Conservation (phyloP, 208 protist species). For the Balamuthia mandrillaris region DNA sequence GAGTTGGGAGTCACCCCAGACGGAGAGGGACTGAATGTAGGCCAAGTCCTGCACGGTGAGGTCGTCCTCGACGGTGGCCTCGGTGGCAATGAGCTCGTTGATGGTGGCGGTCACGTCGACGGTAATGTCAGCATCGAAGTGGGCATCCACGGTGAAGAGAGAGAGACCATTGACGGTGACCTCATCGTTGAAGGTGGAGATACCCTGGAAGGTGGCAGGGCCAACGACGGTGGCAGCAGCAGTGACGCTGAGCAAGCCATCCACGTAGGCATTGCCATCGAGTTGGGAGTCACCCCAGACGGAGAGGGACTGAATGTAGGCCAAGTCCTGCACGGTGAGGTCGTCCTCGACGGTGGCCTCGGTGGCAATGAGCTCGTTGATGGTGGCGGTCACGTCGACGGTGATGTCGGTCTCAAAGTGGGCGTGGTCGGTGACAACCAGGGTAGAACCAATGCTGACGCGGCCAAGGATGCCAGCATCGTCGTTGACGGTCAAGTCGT, state of each 20-base stretch:
- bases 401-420: background rate
- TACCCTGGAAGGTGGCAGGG: too few relatives aligned
- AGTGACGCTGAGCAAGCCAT: background rate
- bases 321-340: background rate
- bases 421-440: background rate
- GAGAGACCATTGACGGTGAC: too few relatives aligned
- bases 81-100: too few relatives aligned
- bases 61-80: background rate
- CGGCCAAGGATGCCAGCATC: background rate
- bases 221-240: too few relatives aligned
- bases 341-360: background rate
- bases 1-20: background rate
- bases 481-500: background rate
- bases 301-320: background rate
- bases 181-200: too few relatives aligned
- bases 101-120: too few relatives aligned
- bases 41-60: too few relatives aligned
- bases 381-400: background rate
- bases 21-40: too few relatives aligned
- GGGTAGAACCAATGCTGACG: background rate
- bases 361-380: background rate
- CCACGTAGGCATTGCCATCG: background rate
- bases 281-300: background rate
- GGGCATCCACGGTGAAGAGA: too few relatives aligned
- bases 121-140: too few relatives aligned